A percentile compares a stretch with the other conserved stretches of the same genome.
Evolutionary conservation across 2,329 filamentous ascomycete species (phyloP).

Genomic region (Hawksworthiomyces lignivorus): DNA sequence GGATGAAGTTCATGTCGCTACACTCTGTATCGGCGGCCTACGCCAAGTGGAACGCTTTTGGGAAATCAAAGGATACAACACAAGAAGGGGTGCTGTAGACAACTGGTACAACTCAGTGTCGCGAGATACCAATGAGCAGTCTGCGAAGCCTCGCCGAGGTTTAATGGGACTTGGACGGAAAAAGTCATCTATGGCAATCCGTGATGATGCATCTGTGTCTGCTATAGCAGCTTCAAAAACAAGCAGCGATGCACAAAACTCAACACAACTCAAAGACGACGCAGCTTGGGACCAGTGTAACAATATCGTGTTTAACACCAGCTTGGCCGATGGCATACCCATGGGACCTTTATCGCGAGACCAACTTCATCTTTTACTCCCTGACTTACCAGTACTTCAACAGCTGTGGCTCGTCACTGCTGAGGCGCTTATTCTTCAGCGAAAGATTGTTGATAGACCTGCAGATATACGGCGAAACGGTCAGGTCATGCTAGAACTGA

Average conservation of each 20-base stretch:
- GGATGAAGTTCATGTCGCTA: slow-evolving; percentile 54
- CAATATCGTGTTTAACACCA: slow-evolving; percentile 49
- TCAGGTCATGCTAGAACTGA: slow-evolving; percentile 56
- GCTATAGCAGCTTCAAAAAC: too few species aligned
- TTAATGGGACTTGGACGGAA: slow-evolving; percentile 50
- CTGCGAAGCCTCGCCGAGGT: slow-evolving; percentile 42
- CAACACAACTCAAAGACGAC: slow-evolving; percentile 16
- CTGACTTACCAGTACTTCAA: slow-evolving; percentile 50
- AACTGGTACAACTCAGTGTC: slow-evolving; percentile 48
- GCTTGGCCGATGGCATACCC: slow-evolving; percentile 52
- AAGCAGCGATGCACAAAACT: too few species aligned
- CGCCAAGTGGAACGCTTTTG: slow-evolving; percentile 56
- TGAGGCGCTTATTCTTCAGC: slow-evolving; percentile 53
- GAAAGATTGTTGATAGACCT: slow-evolving; percentile 48
- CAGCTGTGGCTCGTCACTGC: slow-evolving; percentile 57
- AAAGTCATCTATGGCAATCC: slow-evolving; percentile 38
- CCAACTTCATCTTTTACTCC: slow-evolving; percentile 40
- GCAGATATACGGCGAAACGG: slow-evolving; percentile 57
- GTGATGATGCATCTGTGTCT: slow-evolving; percentile 24
- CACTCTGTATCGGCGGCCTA: slow-evolving; percentile 53
- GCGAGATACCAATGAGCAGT: slow-evolving; percentile 34
- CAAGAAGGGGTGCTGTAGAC: slow-evolving; percentile 50
- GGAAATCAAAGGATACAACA: slow-evolving; percentile 60
- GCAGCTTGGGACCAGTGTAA: slow-evolving; percentile 18
- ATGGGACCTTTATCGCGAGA: slow-evolving; percentile 49